Evolutionary conservation across 2,329 filamentous ascomycete species (phyloP).

Genomic region (Botrytis tulipae): DNA sequence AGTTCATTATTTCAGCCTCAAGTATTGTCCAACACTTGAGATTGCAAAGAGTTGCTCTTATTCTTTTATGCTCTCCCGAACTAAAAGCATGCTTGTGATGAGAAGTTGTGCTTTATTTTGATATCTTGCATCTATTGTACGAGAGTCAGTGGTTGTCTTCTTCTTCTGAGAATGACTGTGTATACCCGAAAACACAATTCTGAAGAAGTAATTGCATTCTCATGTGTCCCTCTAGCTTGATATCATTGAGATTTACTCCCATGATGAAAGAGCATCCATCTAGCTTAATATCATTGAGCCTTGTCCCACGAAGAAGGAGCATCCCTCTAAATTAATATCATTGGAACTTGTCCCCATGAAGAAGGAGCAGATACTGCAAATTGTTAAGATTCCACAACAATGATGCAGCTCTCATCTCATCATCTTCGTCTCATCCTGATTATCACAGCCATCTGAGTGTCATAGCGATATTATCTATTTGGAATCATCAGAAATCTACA

Average conservation of each 20-base stretch:
- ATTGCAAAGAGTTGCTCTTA: not conserved
- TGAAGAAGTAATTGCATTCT: too few species aligned
- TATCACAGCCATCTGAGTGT: not conserved
- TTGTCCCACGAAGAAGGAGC: not conserved
- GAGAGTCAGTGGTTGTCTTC: not conserved
- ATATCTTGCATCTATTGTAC: not conserved
- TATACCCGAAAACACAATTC: not conserved
- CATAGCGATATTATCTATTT: too few species aligned
- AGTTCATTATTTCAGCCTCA: not conserved
- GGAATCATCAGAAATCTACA: not conserved
- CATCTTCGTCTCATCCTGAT: not conserved
- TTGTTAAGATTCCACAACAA: not conserved
- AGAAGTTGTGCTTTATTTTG: too few species aligned
- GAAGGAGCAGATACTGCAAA: not conserved
- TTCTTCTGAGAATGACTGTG: not conserved
- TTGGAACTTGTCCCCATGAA: not conserved
- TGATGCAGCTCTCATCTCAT: not conserved
- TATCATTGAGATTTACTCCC: not conserved
- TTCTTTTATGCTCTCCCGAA: not conserved
- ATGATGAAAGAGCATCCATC: not conserved
- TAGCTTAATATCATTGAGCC: not conserved
- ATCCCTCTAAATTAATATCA: not conserved
- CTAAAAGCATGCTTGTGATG: too few species aligned
- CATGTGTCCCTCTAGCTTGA: not conserved
- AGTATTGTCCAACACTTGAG: not conserved